Conservation (phyloP, 495 filamentous ascomycete species). For the Penicillium fimorum region DNA sequence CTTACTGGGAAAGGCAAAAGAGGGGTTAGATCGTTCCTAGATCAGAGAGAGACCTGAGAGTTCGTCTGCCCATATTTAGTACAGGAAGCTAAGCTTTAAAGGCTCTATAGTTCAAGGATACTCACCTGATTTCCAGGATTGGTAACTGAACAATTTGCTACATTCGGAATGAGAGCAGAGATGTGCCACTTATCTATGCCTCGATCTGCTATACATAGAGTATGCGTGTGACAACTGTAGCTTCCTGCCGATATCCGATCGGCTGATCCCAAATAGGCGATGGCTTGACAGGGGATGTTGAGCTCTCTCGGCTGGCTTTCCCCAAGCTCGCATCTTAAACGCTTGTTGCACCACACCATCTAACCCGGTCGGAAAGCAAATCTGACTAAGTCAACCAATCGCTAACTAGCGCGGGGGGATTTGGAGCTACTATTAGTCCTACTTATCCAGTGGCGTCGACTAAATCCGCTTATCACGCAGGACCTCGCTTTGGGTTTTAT, state of each 20-base stretch:
- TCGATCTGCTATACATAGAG: not conserved
- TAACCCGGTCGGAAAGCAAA: not conserved
- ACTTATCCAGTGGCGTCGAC: not conserved
- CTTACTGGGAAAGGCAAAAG: not conserved
- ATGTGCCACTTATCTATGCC: slow-evolving; percentile 1
- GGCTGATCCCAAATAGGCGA: not conserved
- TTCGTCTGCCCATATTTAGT: not conserved
- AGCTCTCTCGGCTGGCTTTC: too few species aligned
- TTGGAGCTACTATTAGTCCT: not conserved
- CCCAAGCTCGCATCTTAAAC: too few species aligned
- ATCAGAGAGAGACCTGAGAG: not conserved
- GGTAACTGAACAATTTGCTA: not conserved
- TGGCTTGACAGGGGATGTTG: too few species aligned
- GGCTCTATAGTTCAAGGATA: not conserved
- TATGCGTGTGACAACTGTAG: not conserved
- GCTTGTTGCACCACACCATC: not conserved
- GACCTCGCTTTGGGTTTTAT: not conserved
- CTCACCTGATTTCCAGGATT: not conserved
- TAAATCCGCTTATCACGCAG: not conserved
- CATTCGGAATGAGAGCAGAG: slow-evolving; percentile 1
- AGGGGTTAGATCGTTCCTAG: not conserved
- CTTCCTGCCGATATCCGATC: not conserved
- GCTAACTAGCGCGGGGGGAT: not conserved
- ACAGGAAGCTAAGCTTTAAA: not conserved
- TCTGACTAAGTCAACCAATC: not conserved